Evolutionary conservation across 164 flowering plant genomes (phyloP), one percentile per base, ranked within the genome.

Genomic region (Vitis riparia): DNA sequence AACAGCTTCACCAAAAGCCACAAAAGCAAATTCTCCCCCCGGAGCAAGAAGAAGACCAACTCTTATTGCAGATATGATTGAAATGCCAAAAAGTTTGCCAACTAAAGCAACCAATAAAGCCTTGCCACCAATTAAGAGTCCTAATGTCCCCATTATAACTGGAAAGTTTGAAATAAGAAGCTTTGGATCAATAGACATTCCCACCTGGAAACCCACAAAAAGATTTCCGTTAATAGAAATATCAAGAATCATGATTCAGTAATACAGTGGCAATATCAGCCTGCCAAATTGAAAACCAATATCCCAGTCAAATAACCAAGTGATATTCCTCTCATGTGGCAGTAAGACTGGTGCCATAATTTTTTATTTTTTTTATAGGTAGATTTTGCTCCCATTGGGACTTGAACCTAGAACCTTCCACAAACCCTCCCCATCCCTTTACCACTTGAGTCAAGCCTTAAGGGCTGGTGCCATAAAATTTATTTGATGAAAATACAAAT

Each of bases 1-100:
- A 68, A 96, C 99, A 76, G 99, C 99, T 81, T 96, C 99, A 68
- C 99, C 99, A 83, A 96, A 94, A 68, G 99, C 99, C 55, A 96
- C 99, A 82, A 96, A 96, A 65, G 98, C 99, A 80, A 96, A 96
- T 73, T 96, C 99, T 77, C 99, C 99, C 59, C 99, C 99, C 11
- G 99, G 99, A 65, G 99, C 99, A 76, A 96, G 97, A 73, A 96
- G 94, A 75, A 96, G 97, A 67, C 99, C 99, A 75, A 82, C 91
- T 83, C 99, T 87, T 76, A 91, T 75, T 60, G 98, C 97, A 72
- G 99, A 90, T 79, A 96, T 87, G 19, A 81, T 80, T 72, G 99
- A 96, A 79, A 96, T 59, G 48, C 99, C 99, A 82, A 88, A 96
- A 65, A 91, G 66, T 75, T 71, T 89, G 56, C 97, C 99, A 76